Conservation (phyloP, 2,329 filamentous ascomycete species). For the Tolypocladium tundrense region DNA sequence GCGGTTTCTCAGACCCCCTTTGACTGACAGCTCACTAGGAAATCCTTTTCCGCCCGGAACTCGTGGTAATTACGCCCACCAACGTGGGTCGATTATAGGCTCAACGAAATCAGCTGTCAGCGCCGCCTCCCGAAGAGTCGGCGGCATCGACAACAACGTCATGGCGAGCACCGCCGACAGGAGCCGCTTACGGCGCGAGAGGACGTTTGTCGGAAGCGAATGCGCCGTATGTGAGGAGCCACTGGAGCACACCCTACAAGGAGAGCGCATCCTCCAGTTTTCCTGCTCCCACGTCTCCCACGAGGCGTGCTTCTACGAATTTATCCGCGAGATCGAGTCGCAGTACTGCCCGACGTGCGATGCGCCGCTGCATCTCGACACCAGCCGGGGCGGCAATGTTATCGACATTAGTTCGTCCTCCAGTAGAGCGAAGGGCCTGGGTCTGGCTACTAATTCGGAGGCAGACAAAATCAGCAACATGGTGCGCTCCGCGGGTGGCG, state of each 20-base stretch:
- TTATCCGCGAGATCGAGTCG: conserved; percentile 87
- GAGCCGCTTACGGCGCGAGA: conserved; percentile 70
- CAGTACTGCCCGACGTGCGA: conserved; percentile 93
- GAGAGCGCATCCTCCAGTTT: conserved; percentile 90
- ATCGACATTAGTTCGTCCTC: conserved; percentile 65
- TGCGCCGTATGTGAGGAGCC: conserved; percentile 97
- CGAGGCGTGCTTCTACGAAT: conserved; percentile 98
- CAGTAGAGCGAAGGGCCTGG: conserved; percentile 10
- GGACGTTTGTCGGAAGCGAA: conserved; percentile 90
- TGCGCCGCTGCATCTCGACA: conserved; percentile 83
- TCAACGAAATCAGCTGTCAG: conserved; percentile 22
- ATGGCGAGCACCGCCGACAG: conserved; percentile 51
- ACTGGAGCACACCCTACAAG: conserved; percentile 85
- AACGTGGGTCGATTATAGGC: conserved; percentile 20
- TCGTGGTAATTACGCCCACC: conserved; percentile 14
- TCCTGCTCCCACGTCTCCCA: conserved; percentile 96
- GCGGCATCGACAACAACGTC: conserved; percentile 29
- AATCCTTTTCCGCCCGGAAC: conserved; percentile 16
- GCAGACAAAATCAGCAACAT: conserved; percentile 91
- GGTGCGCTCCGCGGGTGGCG: conserved; percentile 66
- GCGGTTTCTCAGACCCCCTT: background rate
- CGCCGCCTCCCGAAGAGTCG: conserved; percentile 22
- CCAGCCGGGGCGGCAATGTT: conserved; percentile 85
- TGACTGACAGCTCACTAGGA: conserved; percentile 5
- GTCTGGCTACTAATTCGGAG: conserved; percentile 13